These are phyloP conservation scores for Cynanchum wilfordii DNA, from an alignment of 257 asterid genomes.

Conservation along the genomic window DNA sequence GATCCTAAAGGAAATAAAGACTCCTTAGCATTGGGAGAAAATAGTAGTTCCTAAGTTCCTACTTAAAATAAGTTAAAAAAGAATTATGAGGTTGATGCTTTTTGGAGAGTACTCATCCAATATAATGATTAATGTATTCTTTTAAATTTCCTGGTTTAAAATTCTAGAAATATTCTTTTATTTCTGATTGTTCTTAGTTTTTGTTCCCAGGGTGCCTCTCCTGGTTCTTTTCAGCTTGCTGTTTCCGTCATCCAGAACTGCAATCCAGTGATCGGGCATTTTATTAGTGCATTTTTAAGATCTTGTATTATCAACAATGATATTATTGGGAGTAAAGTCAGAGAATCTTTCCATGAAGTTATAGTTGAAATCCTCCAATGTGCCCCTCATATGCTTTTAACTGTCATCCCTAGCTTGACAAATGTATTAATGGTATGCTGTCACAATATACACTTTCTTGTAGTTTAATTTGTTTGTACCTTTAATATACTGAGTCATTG, in stretches of 20 bases:
- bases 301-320: constrained; percentile 70
- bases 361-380: constrained; percentile 56
- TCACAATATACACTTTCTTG: constrained; percentile 19
- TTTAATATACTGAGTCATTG: constrained; percentile 4
- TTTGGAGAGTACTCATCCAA: neutral
- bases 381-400: constrained; percentile 67
- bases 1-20: neutral
- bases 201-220: constrained; percentile 49
- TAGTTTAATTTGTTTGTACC: constrained; percentile 9
- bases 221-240: constrained; percentile 63
- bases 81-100: neutral
- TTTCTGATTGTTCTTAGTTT: constrained; percentile 15
- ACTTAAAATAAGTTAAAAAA: neutral
- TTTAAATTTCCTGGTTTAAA: neutral
- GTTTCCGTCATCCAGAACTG: constrained; percentile 53
- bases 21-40: neutral
- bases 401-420: constrained; percentile 69
- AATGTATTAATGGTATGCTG: constrained; percentile 68
- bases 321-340: constrained; percentile 52
- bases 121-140: neutral
- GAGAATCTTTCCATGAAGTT: constrained; percentile 76
- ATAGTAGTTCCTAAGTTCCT: neutral
- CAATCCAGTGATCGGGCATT: constrained; percentile 48
- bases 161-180: neutral
- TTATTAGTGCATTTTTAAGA: constrained; percentile 52